Conservation (phyloP, 805 yeast genomes). For the Diddensiella santjacobensis region DNA sequence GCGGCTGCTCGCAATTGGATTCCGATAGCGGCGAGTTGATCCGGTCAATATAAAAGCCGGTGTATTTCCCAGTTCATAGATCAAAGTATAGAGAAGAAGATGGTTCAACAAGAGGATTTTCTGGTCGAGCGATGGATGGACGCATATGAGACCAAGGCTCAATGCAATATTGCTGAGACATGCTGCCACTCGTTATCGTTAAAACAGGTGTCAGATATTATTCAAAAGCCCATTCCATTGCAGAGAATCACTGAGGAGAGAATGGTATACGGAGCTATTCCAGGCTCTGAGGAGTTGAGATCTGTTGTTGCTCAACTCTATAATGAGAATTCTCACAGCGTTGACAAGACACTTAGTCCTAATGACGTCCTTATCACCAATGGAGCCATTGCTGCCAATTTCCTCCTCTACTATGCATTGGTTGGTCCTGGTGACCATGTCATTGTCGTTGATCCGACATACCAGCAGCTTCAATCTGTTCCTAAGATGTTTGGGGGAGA, state of each 20-base stretch:
- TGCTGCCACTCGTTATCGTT: constrained; percentile 47
- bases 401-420: constrained; percentile 42
- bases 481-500: constrained; percentile 45
- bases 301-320: constrained; percentile 38
- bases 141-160: constrained; percentile 40
- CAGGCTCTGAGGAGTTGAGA: constrained; percentile 43
- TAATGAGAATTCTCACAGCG: constrained; percentile 23
- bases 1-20: too few relatives aligned
- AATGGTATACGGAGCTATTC: constrained; percentile 45
- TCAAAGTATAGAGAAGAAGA: too few relatives aligned
- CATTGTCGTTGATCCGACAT: constrained; percentile 47
- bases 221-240: constrained; percentile 29
- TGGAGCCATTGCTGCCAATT: constrained; percentile 57
- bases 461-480: constrained; percentile 48
- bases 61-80: too few relatives aligned
- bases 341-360: constrained; percentile 18
- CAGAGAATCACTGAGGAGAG: constrained; percentile 29
- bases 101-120: constrained; percentile 34
- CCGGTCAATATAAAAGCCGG: too few relatives aligned
- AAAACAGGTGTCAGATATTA: constrained; percentile 36
- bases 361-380: constrained; percentile 47
- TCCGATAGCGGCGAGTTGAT: too few relatives aligned
- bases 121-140: constrained; percentile 56
- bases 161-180: constrained; percentile 49
- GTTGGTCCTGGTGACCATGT: constrained; percentile 46